Evolutionary conservation across 2,329 filamentous ascomycete genomes (phyloP).

Genomic region (Xylariaceae sp.): DNA sequence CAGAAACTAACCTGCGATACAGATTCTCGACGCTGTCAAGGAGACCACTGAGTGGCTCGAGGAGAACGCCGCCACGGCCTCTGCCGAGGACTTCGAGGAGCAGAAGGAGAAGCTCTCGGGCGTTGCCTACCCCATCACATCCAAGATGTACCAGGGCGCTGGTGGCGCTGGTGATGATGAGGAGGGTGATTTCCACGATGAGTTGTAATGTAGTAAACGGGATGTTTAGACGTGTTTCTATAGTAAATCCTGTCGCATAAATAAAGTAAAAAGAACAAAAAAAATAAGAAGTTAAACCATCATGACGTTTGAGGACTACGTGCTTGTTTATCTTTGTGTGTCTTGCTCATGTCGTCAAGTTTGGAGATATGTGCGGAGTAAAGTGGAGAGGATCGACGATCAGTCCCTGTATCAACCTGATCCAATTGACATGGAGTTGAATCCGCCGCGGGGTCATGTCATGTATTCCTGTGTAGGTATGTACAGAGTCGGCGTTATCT

Average conservation of each 20-base stretch:
- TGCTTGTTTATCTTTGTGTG: too few relatives aligned
- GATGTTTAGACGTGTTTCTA: slow-evolving; percentile 27
- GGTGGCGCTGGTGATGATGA: slow-evolving; percentile 65
- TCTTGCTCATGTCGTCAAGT: too few relatives aligned
- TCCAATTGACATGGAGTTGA: too few relatives aligned
- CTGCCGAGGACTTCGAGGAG: slow-evolving; percentile 94
- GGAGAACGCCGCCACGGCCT: slow-evolving; percentile 81
- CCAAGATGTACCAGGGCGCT: slow-evolving; percentile 79
- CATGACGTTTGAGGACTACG: not conserved
- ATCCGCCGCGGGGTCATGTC: too few relatives aligned
- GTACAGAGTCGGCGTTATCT: too few relatives aligned
- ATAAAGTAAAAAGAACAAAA: slow-evolving; percentile 21
- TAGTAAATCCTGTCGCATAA: slow-evolving; percentile 31
- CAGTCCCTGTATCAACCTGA: too few relatives aligned
- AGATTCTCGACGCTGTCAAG: slow-evolving; percentile 93
- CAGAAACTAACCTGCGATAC: slow-evolving; percentile 32
- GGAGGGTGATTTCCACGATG: slow-evolving; percentile 65
- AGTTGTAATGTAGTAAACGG: slow-evolving; percentile 56
- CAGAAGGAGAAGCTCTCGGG: slow-evolving; percentile 98
- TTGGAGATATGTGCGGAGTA: too few relatives aligned
- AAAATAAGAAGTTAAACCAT: slow-evolving; percentile 25
- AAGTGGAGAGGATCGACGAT: too few relatives aligned
- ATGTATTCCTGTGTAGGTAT: too few relatives aligned
- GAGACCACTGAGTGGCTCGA: slow-evolving; percentile 96
- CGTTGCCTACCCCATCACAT: slow-evolving; percentile 97